Base-by-base conservation (phyloP, 2,329 filamentous ascomycete genomes). In the Teratosphaeria pseudoeucalypti region DNA sequence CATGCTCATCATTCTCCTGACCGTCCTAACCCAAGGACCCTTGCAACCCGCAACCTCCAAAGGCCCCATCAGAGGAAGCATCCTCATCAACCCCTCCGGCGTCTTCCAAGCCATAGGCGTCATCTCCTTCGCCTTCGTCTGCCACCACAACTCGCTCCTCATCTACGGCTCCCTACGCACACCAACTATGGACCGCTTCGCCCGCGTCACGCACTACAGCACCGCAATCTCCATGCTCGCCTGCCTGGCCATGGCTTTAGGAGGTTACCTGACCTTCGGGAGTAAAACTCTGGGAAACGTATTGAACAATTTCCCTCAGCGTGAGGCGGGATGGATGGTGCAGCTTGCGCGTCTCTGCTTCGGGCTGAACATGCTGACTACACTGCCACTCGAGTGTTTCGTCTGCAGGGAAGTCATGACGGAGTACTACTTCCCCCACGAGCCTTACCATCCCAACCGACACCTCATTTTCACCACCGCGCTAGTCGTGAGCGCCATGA, bases 361-460 rank as follows among this genome's bases (percentile, higher is more conserved):
- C 71, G 94, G 94, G 1, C 82, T 99, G 65, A 99, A 99, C 80
- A 99, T 99, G 94, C 85, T 99, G 68, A 96, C 94, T 14, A 97
- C 94, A 1, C 80, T 99, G 39, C 94, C 94, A 0, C 86, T 99
- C 61, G 94, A 99, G 79, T 92, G 91, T 16, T 99, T 99, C 73
- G 94, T 99, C 58, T 99, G 94, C 75, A 85, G 94, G 70, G 94
- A 96, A 75, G 92, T 96, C 64, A 95, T 96, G 89, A 83, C 90
- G 66, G 91, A 90, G 64, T 96, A 95, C 71, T 88, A 82, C 73
- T 87, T 85, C 65, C 81, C 84, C 1, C 77, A 82, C 60, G 82
- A 90, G 66, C 87, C 88, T 0, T 95, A 92, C 77, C 86, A 91
- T 72, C 84, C 90, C 67, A 86, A 86, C 63, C 85, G 91, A 52